Conservation (phyloP, 176 grass and related monocot genomes). For the Metroxylon sagu region DNA sequence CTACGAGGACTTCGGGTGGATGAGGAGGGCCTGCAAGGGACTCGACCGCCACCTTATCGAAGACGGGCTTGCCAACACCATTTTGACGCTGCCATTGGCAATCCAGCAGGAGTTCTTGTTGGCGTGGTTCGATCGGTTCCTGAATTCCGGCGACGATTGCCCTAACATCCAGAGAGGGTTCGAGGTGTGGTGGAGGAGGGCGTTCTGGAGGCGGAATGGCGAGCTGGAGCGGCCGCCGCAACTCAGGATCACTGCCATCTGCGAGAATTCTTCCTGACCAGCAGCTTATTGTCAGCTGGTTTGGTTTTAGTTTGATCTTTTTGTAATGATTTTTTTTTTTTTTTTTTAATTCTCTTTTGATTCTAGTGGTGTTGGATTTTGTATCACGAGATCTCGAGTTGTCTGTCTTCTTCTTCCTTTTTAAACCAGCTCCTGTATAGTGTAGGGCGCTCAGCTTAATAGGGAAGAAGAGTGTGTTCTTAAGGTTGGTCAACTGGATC, state of each 20-base stretch:
- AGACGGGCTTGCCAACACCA: slow-evolving; percentile 88
- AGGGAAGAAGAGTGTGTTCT: too few relatives aligned
- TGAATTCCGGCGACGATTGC: slow-evolving; percentile 93
- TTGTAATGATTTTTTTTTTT: too few relatives aligned
- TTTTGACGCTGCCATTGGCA: slow-evolving; percentile 65
- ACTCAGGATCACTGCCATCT: slow-evolving; percentile 64
- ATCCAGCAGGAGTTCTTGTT: slow-evolving; percentile 85
- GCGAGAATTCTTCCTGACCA: slow-evolving; percentile 56
- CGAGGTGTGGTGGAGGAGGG: slow-evolving; percentile 91
- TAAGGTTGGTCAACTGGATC: too few relatives aligned
- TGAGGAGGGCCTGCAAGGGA: slow-evolving; percentile 86
- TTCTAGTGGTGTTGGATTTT: too few relatives aligned
- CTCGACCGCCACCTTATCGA: slow-evolving; percentile 88
- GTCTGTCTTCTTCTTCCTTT: too few relatives aligned
- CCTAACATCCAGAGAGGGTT: slow-evolving; percentile 97
- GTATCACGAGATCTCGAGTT: too few relatives aligned
- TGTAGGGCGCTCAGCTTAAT: too few relatives aligned
- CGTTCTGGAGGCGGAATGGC: slow-evolving; percentile 79
- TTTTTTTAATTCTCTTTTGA: too few relatives aligned
- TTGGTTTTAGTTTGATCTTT: too few relatives aligned
- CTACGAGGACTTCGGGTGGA: slow-evolving; percentile 96
- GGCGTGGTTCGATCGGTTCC: slow-evolving; percentile 85
- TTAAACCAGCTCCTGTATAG: too few relatives aligned
- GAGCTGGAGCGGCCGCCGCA: slow-evolving; percentile 57
- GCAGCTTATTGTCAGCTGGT: too few relatives aligned